These are phyloP conservation scores for Pachysandra terminalis DNA, from an alignment of 164 flowering plant species.

Conservation along the genomic window DNA sequence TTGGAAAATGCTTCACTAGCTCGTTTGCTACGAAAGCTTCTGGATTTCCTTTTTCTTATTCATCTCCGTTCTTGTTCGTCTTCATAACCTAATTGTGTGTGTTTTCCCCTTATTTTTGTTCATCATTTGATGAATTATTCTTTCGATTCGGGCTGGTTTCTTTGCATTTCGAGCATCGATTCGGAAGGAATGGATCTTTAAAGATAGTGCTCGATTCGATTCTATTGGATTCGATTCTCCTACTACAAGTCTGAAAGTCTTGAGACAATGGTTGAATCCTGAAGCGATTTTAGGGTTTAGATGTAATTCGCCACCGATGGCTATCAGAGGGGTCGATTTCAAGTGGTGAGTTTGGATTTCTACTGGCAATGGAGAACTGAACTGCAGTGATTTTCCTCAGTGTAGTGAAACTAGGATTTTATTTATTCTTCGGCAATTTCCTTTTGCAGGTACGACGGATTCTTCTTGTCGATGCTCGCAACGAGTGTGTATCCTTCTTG, in stretches of 20 bases:
- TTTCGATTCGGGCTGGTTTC: neutral
- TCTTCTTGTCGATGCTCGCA: conserved; percentile 96
- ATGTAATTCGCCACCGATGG: conserved; percentile 39
- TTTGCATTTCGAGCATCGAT: neutral
- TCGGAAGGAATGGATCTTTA: neutral
- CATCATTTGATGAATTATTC: neutral
- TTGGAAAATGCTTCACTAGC: too few relatives aligned
- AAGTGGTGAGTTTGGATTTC: conserved; percentile 55
- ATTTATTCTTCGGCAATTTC: neutral
- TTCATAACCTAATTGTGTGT: too few relatives aligned
- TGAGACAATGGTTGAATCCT: conserved; percentile 3
- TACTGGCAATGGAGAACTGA: neutral
- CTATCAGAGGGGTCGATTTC: conserved; percentile 84
- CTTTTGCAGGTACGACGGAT: conserved; percentile 93
- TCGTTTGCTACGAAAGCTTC: too few relatives aligned
- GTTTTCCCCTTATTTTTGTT: too few relatives aligned
- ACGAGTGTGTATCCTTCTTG: conserved; percentile 89
- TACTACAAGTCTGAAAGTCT: neutral
- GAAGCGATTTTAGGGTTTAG: conserved; percentile 19
- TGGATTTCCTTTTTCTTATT: too few relatives aligned
- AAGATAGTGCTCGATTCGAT: neutral
- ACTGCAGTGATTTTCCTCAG: neutral
- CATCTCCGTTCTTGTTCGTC: too few relatives aligned
- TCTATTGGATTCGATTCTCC: too few relatives aligned
- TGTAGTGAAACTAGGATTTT: neutral